Percentiles rank a stretch among this genome's conserved stretches.
phyloP scores from a whole-genome alignment of 1,284 basidiomycete genomes.

The Leccinum fuscescens region DNA sequence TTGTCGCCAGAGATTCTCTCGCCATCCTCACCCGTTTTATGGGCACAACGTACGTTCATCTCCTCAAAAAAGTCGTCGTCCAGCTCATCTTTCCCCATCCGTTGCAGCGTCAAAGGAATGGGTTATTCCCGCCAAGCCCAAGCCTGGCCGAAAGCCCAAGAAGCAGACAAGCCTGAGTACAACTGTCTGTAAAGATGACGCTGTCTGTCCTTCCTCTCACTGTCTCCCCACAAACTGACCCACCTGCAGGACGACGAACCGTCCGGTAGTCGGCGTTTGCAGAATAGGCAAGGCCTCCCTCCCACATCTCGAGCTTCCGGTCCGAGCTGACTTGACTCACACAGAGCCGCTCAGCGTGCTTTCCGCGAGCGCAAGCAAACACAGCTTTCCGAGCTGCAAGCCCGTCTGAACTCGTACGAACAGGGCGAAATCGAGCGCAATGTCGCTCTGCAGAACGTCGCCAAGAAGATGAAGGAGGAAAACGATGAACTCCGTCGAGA shows the following conservation, averaged over 20 bases:
- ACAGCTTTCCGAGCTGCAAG: constrained; percentile 87
- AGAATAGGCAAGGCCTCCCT: constrained; percentile 59
- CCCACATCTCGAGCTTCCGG: neutral
- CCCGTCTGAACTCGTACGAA: constrained; percentile 82
- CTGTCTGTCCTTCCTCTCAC: constrained; percentile 39
- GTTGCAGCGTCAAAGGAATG: constrained; percentile 80
- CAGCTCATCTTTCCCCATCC: constrained; percentile 3
- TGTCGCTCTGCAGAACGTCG: constrained; percentile 81
- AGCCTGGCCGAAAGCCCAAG: constrained; percentile 88
- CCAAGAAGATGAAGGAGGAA: constrained; percentile 85
- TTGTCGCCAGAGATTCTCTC: constrained; percentile 26
- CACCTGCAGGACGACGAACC: constrained; percentile 44
- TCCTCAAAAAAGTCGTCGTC: neutral
- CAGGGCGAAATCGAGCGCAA: constrained; percentile 89
- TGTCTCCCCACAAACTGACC: constrained; percentile 10
- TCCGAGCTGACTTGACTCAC: constrained; percentile 10
- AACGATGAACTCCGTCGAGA: constrained; percentile 72
- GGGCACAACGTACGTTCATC: constrained; percentile 45
- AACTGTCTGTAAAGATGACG: constrained; percentile 41
- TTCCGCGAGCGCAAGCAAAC: constrained; percentile 90
- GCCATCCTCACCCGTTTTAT: constrained; percentile 37
- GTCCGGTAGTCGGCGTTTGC: constrained; percentile 63
- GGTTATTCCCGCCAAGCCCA: constrained; percentile 86
- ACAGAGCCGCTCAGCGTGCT: constrained; percentile 80
- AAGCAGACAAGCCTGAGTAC: constrained; percentile 47